Conservation (phyloP, 129 eudicot genomes). For the Sambucus nigra region DNA sequence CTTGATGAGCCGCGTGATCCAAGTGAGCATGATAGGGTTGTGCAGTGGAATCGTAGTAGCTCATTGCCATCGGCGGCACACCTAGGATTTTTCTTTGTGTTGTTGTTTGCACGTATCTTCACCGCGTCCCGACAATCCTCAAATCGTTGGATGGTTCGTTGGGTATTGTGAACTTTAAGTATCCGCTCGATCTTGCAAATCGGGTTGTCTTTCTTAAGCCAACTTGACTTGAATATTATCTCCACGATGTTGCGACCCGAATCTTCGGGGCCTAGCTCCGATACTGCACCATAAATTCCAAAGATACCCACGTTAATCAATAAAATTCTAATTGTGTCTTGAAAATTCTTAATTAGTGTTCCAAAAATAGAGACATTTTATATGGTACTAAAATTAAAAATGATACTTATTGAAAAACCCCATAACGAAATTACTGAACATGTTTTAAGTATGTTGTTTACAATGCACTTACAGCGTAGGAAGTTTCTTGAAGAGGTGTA, state of each 20-base stretch:
- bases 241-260: slow-evolving; percentile 95
- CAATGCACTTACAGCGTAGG: too few species aligned
- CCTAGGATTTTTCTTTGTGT: slow-evolving; percentile 51
- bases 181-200: slow-evolving; percentile 83
- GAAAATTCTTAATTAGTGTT: too few species aligned
- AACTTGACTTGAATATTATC: slow-evolving; percentile 87
- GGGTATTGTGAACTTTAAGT: slow-evolving; percentile 81
- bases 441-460: too few species aligned
- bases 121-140: slow-evolving; percentile 77
- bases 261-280: slow-evolving; percentile 81
- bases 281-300: too few species aligned
- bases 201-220: slow-evolving; percentile 74
- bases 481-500: too few species aligned
- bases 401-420: too few species aligned
- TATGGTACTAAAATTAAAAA: too few species aligned
- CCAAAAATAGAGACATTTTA: too few species aligned
- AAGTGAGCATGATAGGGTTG: slow-evolving; percentile 65
- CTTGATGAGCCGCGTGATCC: slow-evolving; percentile 59
- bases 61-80: slow-evolving; percentile 99
- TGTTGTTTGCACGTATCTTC: slow-evolving; percentile 47
- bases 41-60: slow-evolving; percentile 78
- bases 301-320: too few species aligned
- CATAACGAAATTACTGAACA: too few species aligned
- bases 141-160: slow-evolving; percentile 89
- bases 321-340: too few species aligned